A percentile compares a stretch with the other conserved stretches of the same genome.
Conservation (phyloP, 495 filamentous ascomycete genomes). For the Lophiotrema nucula region DNA sequence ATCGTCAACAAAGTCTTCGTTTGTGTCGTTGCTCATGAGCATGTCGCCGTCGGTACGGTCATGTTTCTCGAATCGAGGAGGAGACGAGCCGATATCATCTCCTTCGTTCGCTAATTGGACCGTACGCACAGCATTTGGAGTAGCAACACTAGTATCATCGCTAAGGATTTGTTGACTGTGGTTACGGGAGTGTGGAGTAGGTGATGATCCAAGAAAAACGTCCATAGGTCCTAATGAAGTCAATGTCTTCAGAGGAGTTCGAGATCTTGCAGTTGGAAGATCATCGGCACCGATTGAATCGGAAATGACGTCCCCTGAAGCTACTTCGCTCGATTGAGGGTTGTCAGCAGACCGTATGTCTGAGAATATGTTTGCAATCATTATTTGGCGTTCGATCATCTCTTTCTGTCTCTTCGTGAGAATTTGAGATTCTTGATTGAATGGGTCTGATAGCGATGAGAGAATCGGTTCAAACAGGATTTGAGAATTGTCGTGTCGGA, state of each 20-base stretch:
- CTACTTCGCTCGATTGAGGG: background rate
- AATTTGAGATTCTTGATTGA: slow-evolving; percentile 57
- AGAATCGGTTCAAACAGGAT: slow-evolving; percentile 69
- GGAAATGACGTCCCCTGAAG: slow-evolving; percentile 8
- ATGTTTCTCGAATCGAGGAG: slow-evolving; percentile 17
- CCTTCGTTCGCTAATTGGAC: slow-evolving; percentile 1
- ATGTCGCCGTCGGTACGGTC: background rate
- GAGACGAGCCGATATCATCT: slow-evolving; percentile 26
- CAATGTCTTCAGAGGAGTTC: slow-evolving; percentile 35
- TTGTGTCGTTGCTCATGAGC: background rate
- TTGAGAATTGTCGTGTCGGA: slow-evolving; percentile 70
- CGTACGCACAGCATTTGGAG: slow-evolving; percentile 18
- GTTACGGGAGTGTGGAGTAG: slow-evolving; percentile 56
- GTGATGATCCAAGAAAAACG: slow-evolving; percentile 74
- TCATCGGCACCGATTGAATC: slow-evolving; percentile 23
- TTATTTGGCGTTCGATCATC: slow-evolving; percentile 61
- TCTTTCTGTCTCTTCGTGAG: slow-evolving; percentile 75
- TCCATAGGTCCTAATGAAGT: slow-evolving; percentile 41
- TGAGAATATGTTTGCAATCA: slow-evolving; percentile 67
- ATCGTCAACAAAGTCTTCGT: slow-evolving; percentile 4
- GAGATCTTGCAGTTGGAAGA: slow-evolving; percentile 32
- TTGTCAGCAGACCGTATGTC: slow-evolving; percentile 62
- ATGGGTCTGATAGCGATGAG: slow-evolving; percentile 49
- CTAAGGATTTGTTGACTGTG: slow-evolving; percentile 22
- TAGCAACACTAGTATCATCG: slow-evolving; percentile 8